phyloP scores from a whole-genome alignment of 2,329 filamentous ascomycete species.

The Monosporascus sp. region DNA sequence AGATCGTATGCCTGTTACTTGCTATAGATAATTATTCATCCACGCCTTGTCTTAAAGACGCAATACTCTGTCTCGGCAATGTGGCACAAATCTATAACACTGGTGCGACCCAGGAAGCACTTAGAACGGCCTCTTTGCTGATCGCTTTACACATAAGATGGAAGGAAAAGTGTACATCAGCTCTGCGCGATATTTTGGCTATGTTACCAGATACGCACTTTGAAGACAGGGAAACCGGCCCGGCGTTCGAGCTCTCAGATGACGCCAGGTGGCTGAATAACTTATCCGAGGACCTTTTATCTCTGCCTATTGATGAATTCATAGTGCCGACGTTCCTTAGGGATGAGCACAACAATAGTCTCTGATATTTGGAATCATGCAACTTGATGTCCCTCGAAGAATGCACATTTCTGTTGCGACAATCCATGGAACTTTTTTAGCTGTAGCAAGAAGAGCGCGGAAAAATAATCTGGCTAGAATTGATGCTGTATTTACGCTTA shows the following conservation, averaged over 20 bases:
- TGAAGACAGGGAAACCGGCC: not conserved
- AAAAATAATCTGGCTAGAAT: too few relatives aligned
- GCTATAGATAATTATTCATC: slow-evolving; percentile 49
- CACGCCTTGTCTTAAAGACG: slow-evolving; percentile 42
- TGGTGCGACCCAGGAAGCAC: slow-evolving; percentile 45
- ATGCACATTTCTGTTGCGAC: too few relatives aligned
- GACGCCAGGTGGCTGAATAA: not conserved
- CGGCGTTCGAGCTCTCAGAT: not conserved
- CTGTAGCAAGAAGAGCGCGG: too few relatives aligned
- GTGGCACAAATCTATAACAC: slow-evolving; percentile 41
- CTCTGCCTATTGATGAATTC: not conserved
- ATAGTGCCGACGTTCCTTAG: not conserved
- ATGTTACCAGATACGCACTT: not conserved
- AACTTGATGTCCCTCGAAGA: too few relatives aligned
- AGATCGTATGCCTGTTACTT: slow-evolving; percentile 50
- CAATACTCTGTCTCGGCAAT: slow-evolving; percentile 42
- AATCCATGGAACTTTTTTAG: too few relatives aligned
- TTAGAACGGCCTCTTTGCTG: slow-evolving; percentile 49
- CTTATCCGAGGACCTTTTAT: not conserved
- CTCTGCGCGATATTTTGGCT: not conserved
- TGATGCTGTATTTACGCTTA: too few relatives aligned
- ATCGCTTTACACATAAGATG: slow-evolving; percentile 46
- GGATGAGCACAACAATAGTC: not conserved
- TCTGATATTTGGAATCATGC: not conserved
- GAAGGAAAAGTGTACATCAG: slow-evolving; percentile 38